Base-by-base conservation (phyloP, 257 asterid species). In the Solanum rostratum region DNA sequence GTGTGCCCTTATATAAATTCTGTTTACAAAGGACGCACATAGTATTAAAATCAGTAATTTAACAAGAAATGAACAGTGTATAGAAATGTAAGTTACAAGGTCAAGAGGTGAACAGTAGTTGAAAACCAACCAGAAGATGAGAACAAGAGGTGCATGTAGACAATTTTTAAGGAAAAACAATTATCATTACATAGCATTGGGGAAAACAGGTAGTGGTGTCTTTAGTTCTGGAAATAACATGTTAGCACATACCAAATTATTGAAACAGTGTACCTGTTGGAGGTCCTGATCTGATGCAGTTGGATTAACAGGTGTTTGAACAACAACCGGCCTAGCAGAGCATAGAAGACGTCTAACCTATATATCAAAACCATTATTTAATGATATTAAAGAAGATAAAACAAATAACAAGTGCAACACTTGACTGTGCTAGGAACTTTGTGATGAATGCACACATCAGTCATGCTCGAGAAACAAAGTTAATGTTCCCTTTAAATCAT, bases 281-380 rank as follows among this genome's bases (percentile, higher is more conserved):
- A 93, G 90, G 85, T 96, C 99, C 88, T 96, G 99, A 90, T 96
- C 99, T 29, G 98, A 93, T 45, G 98, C 98, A 27, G 98, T 93
- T 45, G 97, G 98, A 84, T 92, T 95, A 82, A 88, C 97, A 62
- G 98, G 94, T 62, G 99, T 96, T 85, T 95, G 99, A 88, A 96
- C 92, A 59, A 91, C 92, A 68, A 95, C 92, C 65, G 99, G 96
- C 85, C 93, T 95, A 86, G 99, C 98, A 85, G 99, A 96, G 88
- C 97, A 93, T 83, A 96, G 80, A 89, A 96, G 93, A 54, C 95
- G 94, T 80, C 98, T 92, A 85, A 95, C 98, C 99, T 96, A 87
- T 76, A 63, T 50, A 46, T 50, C 41, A 69, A 53, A 78, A 27
- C 24, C 52, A 50, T 54, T 39, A 24, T 43, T 30, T 20, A 83